phyloP scores from a whole-genome alignment of 1,139 yeast genomes.

The Sugiyamaella paludigena region DNA sequence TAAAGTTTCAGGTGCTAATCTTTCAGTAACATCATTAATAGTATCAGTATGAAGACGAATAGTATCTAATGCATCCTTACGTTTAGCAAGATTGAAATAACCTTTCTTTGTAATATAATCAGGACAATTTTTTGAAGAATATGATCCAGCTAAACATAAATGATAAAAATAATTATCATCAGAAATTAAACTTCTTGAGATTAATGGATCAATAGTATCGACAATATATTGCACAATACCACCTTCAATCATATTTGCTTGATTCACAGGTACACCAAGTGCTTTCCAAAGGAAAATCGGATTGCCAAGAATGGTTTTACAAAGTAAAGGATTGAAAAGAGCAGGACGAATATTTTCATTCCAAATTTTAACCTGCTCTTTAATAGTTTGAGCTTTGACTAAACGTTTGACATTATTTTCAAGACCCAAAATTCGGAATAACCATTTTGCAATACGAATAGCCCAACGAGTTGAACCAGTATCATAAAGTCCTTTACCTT shows the following conservation, averaged over 20 bases:
- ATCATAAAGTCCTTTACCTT: constrained; percentile 64
- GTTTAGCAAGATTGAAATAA: constrained; percentile 47
- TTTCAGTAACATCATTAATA: constrained; percentile 67
- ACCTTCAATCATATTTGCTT: constrained; percentile 78
- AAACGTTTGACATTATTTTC: constrained; percentile 51
- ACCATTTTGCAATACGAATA: constrained; percentile 58
- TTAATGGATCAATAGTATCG: constrained; percentile 76
- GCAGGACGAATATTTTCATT: constrained; percentile 60
- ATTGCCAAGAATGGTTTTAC: constrained; percentile 68
- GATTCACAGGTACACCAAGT: constrained; percentile 80
- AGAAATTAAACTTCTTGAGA: constrained; percentile 60
- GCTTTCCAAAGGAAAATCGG: constrained; percentile 85
- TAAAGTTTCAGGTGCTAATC: constrained; percentile 59
- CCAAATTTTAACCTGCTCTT: constrained; percentile 67
- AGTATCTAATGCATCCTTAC: constrained; percentile 48
- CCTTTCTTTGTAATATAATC: constrained; percentile 66
- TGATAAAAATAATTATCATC: constrained; percentile 77
- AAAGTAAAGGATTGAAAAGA: constrained; percentile 66
- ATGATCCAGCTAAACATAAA: constrained; percentile 61
- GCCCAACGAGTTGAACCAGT: constrained; percentile 91
- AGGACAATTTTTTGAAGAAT: constrained; percentile 68
- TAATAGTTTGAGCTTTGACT: constrained; percentile 56
- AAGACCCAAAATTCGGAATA: constrained; percentile 59
- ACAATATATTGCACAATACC: constrained; percentile 62
- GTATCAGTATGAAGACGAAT: constrained; percentile 79